These are phyloP conservation scores for Trichosporon ovoides DNA, from an alignment of 1,284 basidiomycete genomes.

Conservation along the genomic window DNA sequence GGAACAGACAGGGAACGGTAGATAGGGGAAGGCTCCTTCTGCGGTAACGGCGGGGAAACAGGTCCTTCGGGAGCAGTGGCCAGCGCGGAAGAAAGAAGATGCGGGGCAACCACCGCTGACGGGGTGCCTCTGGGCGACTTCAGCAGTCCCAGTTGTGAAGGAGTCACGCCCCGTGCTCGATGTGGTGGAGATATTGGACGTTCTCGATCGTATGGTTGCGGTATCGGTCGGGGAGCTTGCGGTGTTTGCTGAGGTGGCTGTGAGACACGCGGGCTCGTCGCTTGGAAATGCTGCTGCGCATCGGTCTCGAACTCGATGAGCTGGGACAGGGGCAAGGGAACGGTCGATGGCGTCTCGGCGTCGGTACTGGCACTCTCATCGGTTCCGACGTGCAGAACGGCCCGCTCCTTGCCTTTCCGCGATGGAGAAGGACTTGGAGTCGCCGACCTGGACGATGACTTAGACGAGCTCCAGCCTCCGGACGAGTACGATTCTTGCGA, in stretches of 20 bases:
- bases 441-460: not conserved
- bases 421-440: not conserved
- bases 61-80: no score
- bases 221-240: not conserved
- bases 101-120: not conserved
- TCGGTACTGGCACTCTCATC: not conserved
- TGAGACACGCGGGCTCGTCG: not conserved
- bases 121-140: not conserved
- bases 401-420: slow-evolving; percentile 7
- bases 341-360: not conserved
- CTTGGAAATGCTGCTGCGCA: not conserved
- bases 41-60: not conserved
- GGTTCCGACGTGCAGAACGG: not conserved
- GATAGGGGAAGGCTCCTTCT: not conserved
- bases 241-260: not conserved
- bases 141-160: not conserved
- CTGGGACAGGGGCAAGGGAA: not conserved
- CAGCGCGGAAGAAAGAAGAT: not conserved
- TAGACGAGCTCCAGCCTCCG: slow-evolving; percentile 1
- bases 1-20: not conserved
- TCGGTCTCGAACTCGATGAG: not conserved
- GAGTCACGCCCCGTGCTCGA: not conserved
- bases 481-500: not conserved
- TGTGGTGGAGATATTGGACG: not conserved
- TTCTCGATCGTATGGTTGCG: not conserved